Base-by-base conservation (phyloP, 2,329 filamentous ascomycete species). In the Claviceps africana region DNA sequence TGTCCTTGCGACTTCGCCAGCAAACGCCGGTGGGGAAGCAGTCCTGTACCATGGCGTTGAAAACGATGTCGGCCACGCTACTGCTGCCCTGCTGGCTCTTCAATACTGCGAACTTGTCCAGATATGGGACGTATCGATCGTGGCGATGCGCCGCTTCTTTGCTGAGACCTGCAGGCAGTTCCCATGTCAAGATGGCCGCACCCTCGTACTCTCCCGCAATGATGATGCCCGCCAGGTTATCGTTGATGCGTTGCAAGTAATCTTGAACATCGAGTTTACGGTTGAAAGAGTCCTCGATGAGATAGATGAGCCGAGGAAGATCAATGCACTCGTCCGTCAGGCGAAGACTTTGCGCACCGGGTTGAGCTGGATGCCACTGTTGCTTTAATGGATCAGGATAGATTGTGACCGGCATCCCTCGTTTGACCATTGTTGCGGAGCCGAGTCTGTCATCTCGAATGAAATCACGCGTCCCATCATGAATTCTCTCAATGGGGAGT, bases 161-260 rank as follows among this genome's bases (percentile, higher is more conserved):
- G 45, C 71, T 69, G 21, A 80, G 69, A 0, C 74, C 79, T 0
- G 72, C 76, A 0, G 90, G 88, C 33, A 76, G 76, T 69, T 98
- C 93, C 93, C 93, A 98, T 0, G 93, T 98, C 21, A 97, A 72
- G 45, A 98, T 85, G 1, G 93, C 93, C 1, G 88, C 90, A 50
- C 93, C 93, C 72, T 98, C 93, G 67, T 98, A 98, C 62, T 95
- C 86, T 7, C 93, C 93, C 0, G 91, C 93, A 48, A 98, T 86
- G 57, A 98, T 96, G 51, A 98, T 75, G 2, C 91, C 93, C 0
- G 93, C 93, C 13, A 97, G 76, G 31, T 85, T 86, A 51, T 84
- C 77, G 50, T 86, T 78, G 51, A 97, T 82, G n/a, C 93, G 83
- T 17, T 77, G 68, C 15, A 98, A 73, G 63, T 97, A 98, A 64